Percentiles rank a stretch among this genome's conserved stretches.
Conservation (phyloP, 176 grass and related monocot genomes). For the sorghum (Sorghum bicolor) region DNA sequence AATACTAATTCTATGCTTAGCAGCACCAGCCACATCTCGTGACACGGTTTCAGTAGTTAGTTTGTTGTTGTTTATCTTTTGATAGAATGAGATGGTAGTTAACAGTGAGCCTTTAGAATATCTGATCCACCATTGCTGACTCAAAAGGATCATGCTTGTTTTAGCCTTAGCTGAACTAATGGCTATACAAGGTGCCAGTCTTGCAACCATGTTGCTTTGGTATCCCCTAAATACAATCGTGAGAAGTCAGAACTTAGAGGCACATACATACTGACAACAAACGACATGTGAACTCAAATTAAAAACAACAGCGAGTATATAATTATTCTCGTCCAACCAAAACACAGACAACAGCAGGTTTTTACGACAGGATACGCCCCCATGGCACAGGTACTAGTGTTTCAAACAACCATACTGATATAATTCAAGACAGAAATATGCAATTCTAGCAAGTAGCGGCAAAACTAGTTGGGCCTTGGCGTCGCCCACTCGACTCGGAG, state of each 20-base stretch:
- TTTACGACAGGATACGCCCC: background rate
- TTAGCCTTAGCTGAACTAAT: background rate
- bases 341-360: background rate
- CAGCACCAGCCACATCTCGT: no score
- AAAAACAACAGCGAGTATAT: slow-evolving; percentile 14
- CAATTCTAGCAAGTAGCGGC: background rate
- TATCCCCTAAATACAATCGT: background rate
- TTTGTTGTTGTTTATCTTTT: no score
- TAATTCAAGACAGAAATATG: background rate
- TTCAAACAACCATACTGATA: background rate
- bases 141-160: background rate
- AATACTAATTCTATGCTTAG: no score
- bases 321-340: slow-evolving; percentile 20
- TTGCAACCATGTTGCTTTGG: background rate
- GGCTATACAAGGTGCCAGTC: background rate
- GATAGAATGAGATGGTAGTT: background rate
- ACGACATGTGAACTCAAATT: background rate
- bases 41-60: background rate
- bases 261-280: background rate
- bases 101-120: background rate
- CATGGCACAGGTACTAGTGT: background rate
- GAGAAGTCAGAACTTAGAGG: background rate
- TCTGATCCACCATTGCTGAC: background rate
- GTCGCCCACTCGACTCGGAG: slow-evolving; percentile 83
- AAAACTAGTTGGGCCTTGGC: slow-evolving; percentile 61